Conservation (phyloP, 768 basidiomycete genomes). For the Galerina sulciceps region DNA sequence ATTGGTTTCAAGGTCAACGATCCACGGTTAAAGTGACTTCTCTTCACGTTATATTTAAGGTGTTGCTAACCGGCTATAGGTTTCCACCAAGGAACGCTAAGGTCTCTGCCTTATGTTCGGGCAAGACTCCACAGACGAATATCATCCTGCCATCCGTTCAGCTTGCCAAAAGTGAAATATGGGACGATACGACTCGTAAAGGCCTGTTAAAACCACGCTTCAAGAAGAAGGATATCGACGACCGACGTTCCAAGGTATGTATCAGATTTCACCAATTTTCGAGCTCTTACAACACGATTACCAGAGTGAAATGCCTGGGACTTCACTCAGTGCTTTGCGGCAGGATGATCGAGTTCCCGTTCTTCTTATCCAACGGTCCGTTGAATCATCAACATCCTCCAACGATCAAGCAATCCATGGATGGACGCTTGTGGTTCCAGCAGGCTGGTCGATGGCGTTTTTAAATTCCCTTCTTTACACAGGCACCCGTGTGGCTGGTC, state of each 20-base stretch:
- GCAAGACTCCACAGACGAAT: constrained; percentile 28
- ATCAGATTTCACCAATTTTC: neutral
- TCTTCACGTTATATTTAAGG: neutral
- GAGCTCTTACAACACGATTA: neutral
- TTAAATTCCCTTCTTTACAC: constrained; percentile 82
- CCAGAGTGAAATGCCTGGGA: constrained; percentile 82
- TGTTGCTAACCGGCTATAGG: constrained; percentile 39
- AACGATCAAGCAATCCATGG: constrained; percentile 66
- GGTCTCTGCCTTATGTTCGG: constrained; percentile 32
- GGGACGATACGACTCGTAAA: constrained; percentile 64
- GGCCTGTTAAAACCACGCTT: constrained; percentile 64
- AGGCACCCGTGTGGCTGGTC: constrained; percentile 83
- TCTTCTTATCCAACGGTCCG: constrained; percentile 79
- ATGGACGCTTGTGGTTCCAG: constrained; percentile 86
- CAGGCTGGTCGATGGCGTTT: constrained; percentile 92
- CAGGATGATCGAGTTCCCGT: constrained; percentile 87
- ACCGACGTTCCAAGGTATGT: constrained; percentile 72
- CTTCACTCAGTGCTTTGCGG: constrained; percentile 60
- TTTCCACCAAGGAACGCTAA: constrained; percentile 85
- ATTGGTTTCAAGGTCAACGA: constrained; percentile 83
- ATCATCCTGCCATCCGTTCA: constrained; percentile 56
- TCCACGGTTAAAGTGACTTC: constrained; percentile 78
- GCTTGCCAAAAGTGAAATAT: constrained; percentile 72
- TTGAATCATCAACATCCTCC: constrained; percentile 41
- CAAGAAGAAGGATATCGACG: constrained; percentile 86